Conservation (phyloP, 1,284 basidiomycete genomes). For the Malassezia sympodialis region DNA sequence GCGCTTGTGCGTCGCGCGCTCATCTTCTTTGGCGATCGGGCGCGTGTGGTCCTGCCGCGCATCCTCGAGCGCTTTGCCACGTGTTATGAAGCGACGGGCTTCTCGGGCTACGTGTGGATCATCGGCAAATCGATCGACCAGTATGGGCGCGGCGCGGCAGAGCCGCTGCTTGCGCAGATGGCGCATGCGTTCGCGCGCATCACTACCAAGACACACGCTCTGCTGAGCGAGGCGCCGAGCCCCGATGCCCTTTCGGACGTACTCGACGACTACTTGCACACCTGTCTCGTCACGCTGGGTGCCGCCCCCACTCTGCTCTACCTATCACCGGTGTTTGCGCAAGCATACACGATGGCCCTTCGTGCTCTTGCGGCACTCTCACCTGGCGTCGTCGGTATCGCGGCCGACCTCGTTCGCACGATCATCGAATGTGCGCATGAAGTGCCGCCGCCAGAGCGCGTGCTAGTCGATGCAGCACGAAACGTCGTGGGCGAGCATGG, state of each 20-base stretch:
- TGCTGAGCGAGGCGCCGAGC: constrained; percentile 8
- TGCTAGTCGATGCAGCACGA: constrained; percentile 54
- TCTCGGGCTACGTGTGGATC: constrained; percentile 88
- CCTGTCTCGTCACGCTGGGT: constrained; percentile 63
- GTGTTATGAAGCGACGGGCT: constrained; percentile 70
- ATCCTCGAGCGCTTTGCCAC: constrained; percentile 66
- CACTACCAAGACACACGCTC: constrained; percentile 18
- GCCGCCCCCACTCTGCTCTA: constrained; percentile 62
- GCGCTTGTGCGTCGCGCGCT: constrained; percentile 79
- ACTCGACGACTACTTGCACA: constrained; percentile 84
- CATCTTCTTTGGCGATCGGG: constrained; percentile 64
- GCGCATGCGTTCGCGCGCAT: constrained; percentile 30
- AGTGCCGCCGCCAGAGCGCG: constrained; percentile 15
- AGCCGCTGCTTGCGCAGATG: constrained; percentile 22
- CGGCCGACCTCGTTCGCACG: constrained; percentile 67
- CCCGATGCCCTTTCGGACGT: constrained; percentile 51
- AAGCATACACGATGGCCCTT: constrained; percentile 31
- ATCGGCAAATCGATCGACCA: constrained; percentile 60
- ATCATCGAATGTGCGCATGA: constrained; percentile 57
- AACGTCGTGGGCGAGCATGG: constrained; percentile 65
- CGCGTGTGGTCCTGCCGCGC: constrained; percentile 61
- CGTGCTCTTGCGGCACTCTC: constrained; percentile 30
- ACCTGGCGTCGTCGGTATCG: constrained; percentile 66
- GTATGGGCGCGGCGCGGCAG: constrained; percentile 24
- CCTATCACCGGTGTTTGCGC: constrained; percentile 52